phyloP scores from a whole-genome alignment of 163 green algal genomes.

The Trebouxia gelatinosa region DNA sequence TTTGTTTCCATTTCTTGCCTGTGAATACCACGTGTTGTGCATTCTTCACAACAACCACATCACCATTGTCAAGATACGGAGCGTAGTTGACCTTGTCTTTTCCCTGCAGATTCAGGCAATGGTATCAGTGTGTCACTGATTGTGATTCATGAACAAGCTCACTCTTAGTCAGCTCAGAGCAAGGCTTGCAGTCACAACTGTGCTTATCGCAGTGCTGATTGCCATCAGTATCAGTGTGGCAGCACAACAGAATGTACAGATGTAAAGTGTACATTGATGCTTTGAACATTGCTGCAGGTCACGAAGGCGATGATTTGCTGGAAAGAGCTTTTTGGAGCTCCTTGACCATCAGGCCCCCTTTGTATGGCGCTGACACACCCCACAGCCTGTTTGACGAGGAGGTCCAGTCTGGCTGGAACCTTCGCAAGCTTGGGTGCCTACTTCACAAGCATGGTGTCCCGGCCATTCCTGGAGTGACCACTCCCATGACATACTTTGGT shows the following conservation, averaged over 20 bases:
- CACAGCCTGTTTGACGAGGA: conserved; percentile 81
- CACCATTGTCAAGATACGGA: conserved; percentile 79
- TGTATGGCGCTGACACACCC: conserved; percentile 89
- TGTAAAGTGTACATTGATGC: too few relatives aligned
- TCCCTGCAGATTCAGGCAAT: conserved; percentile 82
- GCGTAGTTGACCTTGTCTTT: conserved; percentile 98
- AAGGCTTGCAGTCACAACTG: too few relatives aligned
- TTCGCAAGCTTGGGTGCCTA: conserved; percentile 69
- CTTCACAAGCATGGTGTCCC: conserved; percentile 65
- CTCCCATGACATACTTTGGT: conserved; percentile 93
- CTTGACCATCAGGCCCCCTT: conserved; percentile 75
- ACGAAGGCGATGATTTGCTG: conserved; percentile 50
- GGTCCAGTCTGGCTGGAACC: conserved; percentile 81
- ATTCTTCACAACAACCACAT: conserved; percentile 97
- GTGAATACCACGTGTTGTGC: conserved; percentile 87
- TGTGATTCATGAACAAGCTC: too few relatives aligned
- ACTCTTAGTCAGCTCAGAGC: too few relatives aligned
- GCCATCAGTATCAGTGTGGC: too few relatives aligned
- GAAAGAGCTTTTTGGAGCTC: conserved; percentile 87
- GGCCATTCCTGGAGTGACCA: conserved; percentile 83
- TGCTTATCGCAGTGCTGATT: too few relatives aligned
- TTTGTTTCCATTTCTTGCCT: conserved; percentile 92
- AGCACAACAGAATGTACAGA: too few relatives aligned
- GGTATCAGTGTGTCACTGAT: too few relatives aligned
- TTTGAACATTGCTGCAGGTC: too few relatives aligned